Percentiles rank a stretch among this genome's conserved stretches.
phyloP scores from a whole-genome alignment of 345 rosid genomes.

The Arabis hirsuta region DNA sequence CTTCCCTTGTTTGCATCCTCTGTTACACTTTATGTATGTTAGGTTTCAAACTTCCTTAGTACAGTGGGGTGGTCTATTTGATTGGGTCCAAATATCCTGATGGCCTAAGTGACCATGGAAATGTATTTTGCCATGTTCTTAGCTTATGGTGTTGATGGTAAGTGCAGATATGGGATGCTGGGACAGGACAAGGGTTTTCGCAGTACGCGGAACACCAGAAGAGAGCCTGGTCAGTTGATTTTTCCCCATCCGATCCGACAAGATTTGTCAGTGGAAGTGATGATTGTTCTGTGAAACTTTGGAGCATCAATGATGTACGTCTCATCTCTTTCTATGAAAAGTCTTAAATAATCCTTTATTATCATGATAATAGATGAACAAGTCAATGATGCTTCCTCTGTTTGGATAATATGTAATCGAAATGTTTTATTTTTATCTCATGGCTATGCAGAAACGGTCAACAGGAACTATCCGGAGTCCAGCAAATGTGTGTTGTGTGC shows the following conservation, averaged over 20 bases:
- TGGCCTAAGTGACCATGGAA: not conserved
- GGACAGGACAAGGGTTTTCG: conserved; percentile 62
- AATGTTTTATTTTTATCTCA: no score
- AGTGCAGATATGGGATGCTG: conserved; percentile 71
- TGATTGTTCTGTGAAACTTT: conserved; percentile 75
- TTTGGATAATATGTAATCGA: not conserved
- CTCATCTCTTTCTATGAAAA: not conserved
- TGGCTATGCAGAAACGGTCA: conserved; percentile 61
- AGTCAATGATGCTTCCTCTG: not conserved
- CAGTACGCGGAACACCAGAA: conserved; percentile 63
- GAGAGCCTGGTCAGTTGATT: conserved; percentile 87
- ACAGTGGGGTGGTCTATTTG: no score
- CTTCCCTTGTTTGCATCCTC: no score
- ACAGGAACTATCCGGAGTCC: conserved; percentile 55
- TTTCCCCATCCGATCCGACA: conserved; percentile 67
- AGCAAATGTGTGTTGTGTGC: conserved; percentile 76
- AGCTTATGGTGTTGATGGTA: conserved; percentile 36
- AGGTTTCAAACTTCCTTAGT: no score
- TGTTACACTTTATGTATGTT: no score
- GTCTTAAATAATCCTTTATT: no score
- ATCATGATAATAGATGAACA: not conserved
- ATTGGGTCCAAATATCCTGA: no score
- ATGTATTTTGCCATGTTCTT: conserved; percentile 6
- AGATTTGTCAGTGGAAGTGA: conserved; percentile 80
- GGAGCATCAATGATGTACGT: conserved; percentile 69